Conservation (phyloP, 352 stramenopile species). For the Aphanomyces invadans region DNA sequence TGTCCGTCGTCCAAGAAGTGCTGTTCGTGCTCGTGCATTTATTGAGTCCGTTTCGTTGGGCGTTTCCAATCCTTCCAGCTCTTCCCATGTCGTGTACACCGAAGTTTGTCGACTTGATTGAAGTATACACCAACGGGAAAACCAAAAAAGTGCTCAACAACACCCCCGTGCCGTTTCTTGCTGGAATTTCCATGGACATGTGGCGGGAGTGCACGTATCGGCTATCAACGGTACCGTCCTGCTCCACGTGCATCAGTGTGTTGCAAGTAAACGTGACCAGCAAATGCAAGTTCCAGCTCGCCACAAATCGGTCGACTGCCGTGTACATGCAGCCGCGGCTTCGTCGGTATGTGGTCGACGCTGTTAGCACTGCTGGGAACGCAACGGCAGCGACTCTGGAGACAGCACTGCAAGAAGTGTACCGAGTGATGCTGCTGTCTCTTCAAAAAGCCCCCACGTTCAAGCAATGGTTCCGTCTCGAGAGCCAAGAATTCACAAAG, state of each 20-base stretch:
- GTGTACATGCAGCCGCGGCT: slow-evolving; percentile 18
- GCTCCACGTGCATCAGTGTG: slow-evolving; percentile 14
- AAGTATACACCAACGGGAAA: slow-evolving; percentile 40
- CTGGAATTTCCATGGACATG: slow-evolving; percentile 9
- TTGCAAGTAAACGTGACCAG: slow-evolving; percentile 9
- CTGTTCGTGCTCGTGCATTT: slow-evolving; percentile 59
- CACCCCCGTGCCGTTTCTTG: slow-evolving; percentile 1
- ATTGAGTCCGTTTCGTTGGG: slow-evolving; percentile 71
- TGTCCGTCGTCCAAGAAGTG: slow-evolving; percentile 68
- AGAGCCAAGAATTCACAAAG: slow-evolving; percentile 22
- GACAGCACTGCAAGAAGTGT: slow-evolving; percentile 1
- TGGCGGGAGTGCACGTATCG: slow-evolving; percentile 20
- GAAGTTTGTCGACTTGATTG: slow-evolving; percentile 55
- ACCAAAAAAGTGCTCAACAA: not conserved
- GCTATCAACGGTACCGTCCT: not conserved
- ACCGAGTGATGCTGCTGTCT: slow-evolving; percentile 4
- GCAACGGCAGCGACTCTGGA: not conserved
- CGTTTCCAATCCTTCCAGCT: slow-evolving; percentile 71
- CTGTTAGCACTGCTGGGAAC: not conserved
- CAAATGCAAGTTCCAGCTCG: slow-evolving; percentile 10
- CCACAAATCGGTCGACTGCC: slow-evolving; percentile 1
- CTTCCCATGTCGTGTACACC: slow-evolving; percentile 62
- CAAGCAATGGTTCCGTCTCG: slow-evolving; percentile 23
- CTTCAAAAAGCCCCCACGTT: slow-evolving; percentile 9
- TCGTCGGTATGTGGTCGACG: slow-evolving; percentile 17